Evolutionary conservation across 495 filamentous ascomycete genomes (phyloP), one percentile per base, ranked within the genome.

Genomic region (Parachaetomium inaequale): DNA sequence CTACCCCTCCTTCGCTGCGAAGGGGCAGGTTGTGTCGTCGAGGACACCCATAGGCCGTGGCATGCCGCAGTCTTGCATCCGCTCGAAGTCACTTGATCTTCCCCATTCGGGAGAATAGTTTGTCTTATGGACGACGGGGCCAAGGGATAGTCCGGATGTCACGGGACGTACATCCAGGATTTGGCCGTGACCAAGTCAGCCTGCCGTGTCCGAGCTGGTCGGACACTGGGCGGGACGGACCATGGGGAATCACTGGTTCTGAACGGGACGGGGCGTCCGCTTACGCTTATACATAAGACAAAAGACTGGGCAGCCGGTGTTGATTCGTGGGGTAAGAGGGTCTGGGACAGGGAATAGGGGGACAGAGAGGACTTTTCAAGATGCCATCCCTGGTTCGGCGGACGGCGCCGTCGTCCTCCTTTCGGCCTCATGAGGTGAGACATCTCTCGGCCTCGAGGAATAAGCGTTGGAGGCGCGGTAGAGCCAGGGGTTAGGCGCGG

Each of bases 211-310:
- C 10, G 11, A n/a, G n/a, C 2, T n/a, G n/a, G 17, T 14, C 26
- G 42, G 55, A 38, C 42, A 58, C 55, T 49, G 55, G 55, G 55
- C 55, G 55, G 55, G 28, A 49, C 42, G 55, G 55, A 19, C 55
- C 42, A 36, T 58, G 43, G 25, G 5, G 19, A 45, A 58, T 58
- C 25, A 49, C 21, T 36, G 42, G 31, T 42, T 11, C 19, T 36
- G 15, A 36, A 58, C 55, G 55, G 55, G 29, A 58, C 55, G 43
- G 42, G 55, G 55, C 55, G 55, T 49, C 31, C n/a, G 43, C 55
- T 21, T 47, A 40, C 36, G 23, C 36, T 1, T 17, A 49, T 4
- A 25, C n/a, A 32, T 21, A 31, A 7, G 55, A 47, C n/a, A 23
- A 31, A 46, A 17, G 34, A n/a, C 21, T 32, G 55, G 42, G 42